Conservation (phyloP, 768 basidiomycete genomes). For the Solioccasus polychromus region DNA sequence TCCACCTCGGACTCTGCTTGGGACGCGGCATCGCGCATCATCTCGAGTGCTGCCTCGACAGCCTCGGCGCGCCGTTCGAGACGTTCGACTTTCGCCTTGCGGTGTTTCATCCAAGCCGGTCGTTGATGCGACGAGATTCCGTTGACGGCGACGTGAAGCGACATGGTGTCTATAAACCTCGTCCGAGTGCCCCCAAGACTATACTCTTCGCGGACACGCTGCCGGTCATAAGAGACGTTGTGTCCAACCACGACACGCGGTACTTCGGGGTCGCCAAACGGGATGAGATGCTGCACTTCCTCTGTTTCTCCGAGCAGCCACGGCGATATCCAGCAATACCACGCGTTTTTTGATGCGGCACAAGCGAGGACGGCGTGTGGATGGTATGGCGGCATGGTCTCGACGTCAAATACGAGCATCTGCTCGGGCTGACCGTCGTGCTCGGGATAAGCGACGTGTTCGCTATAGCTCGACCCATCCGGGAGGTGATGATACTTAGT, state of each 20-base stretch:
- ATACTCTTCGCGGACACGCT: conserved; percentile 83
- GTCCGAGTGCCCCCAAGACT: conserved; percentile 58
- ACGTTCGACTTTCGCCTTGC: conserved; percentile 62
- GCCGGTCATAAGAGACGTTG: conserved; percentile 93
- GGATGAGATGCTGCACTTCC: conserved; percentile 63
- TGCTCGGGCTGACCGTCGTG: conserved; percentile 64
- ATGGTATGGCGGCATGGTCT: conserved; percentile 82
- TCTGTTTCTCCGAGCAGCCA: conserved; percentile 74
- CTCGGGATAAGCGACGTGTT: conserved; percentile 65
- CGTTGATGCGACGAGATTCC: conserved; percentile 95
- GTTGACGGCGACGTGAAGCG: conserved; percentile 88
- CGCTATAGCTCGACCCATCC: conserved; percentile 77
- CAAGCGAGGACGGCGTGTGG: conserved; percentile 86
- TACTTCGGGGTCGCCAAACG: conserved; percentile 53
- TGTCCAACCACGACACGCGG: conserved; percentile 84
- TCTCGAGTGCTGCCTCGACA: conserved; percentile 55
- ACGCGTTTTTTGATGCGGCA: conserved; percentile 76
- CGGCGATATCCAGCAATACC: conserved; percentile 97
- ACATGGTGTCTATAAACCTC: conserved; percentile 92
- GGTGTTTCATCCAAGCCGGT: conserved; percentile 86
- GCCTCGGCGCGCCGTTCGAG: conserved; percentile 60
- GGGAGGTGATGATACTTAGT: conserved; percentile 70
- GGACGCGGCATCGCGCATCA: conserved; percentile 42
- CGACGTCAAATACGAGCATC: conserved; percentile 89
- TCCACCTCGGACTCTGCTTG: conserved; percentile 41